A percentile compares a stretch with the other conserved stretches of the same genome.
Conservation (phyloP, 2,329 filamentous ascomycete genomes). For the Epichloe baconii region DNA sequence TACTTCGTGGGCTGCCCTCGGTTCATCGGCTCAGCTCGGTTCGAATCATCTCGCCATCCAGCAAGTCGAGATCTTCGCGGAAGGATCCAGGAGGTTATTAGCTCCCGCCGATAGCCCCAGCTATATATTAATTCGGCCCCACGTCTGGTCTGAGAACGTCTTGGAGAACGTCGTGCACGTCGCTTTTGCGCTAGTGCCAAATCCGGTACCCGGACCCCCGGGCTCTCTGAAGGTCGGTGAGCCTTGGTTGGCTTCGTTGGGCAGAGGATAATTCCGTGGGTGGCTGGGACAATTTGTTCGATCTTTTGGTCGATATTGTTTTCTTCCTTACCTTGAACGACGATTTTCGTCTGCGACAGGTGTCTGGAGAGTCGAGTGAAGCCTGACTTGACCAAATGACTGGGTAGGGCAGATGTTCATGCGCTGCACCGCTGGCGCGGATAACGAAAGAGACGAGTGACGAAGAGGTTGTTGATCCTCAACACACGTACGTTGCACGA, state of each 20-base stretch:
- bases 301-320: not conserved
- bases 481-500: not conserved
- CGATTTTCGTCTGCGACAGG: not conserved
- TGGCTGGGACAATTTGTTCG: slow-evolving; percentile 1
- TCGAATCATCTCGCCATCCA: not conserved
- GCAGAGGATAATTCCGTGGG: not conserved
- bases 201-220: slow-evolving; percentile 1
- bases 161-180: not conserved
- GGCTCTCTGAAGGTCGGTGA: slow-evolving; percentile 5
- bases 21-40: not conserved
- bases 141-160: not conserved
- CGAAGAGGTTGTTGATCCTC: not conserved
- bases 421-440: slow-evolving; percentile 1
- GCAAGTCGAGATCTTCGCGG: not conserved
- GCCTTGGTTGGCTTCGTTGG: not conserved
- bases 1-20: not conserved
- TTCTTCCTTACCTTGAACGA: not conserved
- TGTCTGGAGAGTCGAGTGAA: not conserved
- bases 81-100: not conserved
- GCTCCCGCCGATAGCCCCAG: not conserved
- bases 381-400: slow-evolving; percentile 2
- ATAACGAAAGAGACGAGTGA: not conserved
- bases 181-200: slow-evolving; percentile 2
- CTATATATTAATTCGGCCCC: not conserved
- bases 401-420: not conserved